Evolutionary conservation across 495 filamentous ascomycete genomes (phyloP).

Genomic region (Xylaria scruposa): DNA sequence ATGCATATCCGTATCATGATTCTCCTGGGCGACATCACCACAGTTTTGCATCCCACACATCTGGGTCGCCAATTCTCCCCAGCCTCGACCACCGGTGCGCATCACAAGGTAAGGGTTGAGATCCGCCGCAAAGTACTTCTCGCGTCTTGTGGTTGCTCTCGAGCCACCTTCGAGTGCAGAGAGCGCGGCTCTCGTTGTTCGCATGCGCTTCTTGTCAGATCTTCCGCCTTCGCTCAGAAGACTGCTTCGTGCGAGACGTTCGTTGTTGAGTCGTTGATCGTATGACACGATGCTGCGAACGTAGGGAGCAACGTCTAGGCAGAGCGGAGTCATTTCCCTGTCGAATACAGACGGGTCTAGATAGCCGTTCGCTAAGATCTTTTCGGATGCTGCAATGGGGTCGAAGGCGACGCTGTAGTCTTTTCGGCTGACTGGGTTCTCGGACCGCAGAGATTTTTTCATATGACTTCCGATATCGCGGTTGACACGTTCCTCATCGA

Average conservation of each 20-base stretch:
- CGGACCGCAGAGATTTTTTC: slow-evolving; percentile 29
- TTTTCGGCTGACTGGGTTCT: slow-evolving; percentile 40
- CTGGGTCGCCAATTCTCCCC: slow-evolving; percentile 57
- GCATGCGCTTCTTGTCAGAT: slow-evolving; percentile 65
- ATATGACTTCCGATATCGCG: slow-evolving; percentile 40
- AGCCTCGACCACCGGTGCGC: slow-evolving; percentile 68
- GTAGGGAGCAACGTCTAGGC: slow-evolving; percentile 82
- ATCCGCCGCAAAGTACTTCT: slow-evolving; percentile 78
- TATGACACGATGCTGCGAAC: slow-evolving; percentile 79
- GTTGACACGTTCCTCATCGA: slow-evolving; percentile 41
- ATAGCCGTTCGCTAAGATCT: slow-evolving; percentile 44
- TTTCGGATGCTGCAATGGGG: slow-evolving; percentile 58
- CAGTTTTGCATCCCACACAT: not conserved
- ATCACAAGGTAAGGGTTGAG: slow-evolving; percentile 69
- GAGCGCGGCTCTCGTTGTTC: slow-evolving; percentile 80
- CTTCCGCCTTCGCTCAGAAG: slow-evolving; percentile 62
- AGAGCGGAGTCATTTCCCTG: slow-evolving; percentile 65
- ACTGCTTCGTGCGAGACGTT: slow-evolving; percentile 66
- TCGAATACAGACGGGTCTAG: slow-evolving; percentile 73
- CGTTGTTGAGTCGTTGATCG: slow-evolving; percentile 71
- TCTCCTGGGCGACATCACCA: not conserved
- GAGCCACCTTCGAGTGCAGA: slow-evolving; percentile 83
- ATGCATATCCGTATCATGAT: not conserved
- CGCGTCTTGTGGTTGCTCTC: slow-evolving; percentile 72
- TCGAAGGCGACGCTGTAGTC: slow-evolving; percentile 62